Base-by-base conservation (phyloP, 345 rosid species). In the Brassica rapa region DNA sequence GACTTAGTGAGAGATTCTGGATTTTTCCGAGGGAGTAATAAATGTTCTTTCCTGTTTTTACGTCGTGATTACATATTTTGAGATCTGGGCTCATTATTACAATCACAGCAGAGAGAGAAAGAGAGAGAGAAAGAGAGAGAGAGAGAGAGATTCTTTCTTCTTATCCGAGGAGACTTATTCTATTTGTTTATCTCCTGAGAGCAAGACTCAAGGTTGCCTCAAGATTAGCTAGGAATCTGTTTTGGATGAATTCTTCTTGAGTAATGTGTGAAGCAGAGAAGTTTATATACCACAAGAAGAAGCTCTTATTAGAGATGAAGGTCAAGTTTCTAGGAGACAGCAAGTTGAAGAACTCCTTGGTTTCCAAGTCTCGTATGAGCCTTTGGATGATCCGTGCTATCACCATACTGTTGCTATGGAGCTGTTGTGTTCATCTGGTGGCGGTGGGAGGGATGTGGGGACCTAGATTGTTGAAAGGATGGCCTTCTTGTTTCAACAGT, bases 391-490 rank as follows among this genome's bases (percentile, higher is more conserved):
- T 93, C 70, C 87, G 99, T 2, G 99, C 98, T 66, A 84, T 96
- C 67, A 88, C 97, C 0, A 85, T 96, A 62, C 86, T 96, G 79
- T 82, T 96, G 84, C 84, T 96, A 2, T 96, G 99, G 99, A 96
- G 98, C 25, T 96, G 99, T 73, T 71, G 90, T 56, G 96, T 96
- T 62, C 99, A 96, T 74, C 80, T 93, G 83, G 90, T 94, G 72
- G 88, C 98, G 35, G 39, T 96, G 78, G 97, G 98, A 6, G 97
- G 91, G 79, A 86, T 86, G 62, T 90, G 98, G 99, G 94, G 96
- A 3, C 97, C 98, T 2, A 77, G 93, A 75, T 87, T 89, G 27
- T 86, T 93, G 80, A 93, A 88, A 81, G 93, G 96, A 4, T 91
- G 98, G 94, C 98, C 98, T 71, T 84, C 91, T 57, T 91, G 96